Evolutionary conservation across 768 basidiomycete species (phyloP).

Genomic region (Lyophyllum atratum): DNA sequence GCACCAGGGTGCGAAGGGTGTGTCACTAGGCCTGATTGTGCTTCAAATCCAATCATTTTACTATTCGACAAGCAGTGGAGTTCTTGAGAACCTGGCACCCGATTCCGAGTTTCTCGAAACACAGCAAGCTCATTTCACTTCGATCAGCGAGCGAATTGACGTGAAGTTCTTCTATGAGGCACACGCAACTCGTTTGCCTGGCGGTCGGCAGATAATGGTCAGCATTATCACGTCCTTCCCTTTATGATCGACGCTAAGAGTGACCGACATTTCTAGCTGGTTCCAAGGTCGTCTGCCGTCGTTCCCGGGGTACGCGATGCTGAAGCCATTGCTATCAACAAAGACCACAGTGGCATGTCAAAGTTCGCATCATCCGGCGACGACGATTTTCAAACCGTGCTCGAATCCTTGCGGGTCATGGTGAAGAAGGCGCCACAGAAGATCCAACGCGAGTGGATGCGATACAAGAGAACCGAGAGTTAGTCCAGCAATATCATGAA

Average conservation of each 20-base stretch:
- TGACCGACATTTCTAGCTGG: not conserved
- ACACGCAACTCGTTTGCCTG: not conserved
- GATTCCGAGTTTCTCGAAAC: not conserved
- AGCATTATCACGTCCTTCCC: not conserved
- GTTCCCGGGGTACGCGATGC: not conserved
- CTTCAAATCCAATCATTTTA: not conserved
- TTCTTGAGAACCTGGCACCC: not conserved
- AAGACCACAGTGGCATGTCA: not conserved
- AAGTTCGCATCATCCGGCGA: not conserved
- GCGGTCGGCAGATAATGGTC: not conserved
- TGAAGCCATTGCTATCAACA: not conserved
- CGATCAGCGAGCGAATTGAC: not conserved
- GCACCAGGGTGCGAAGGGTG: not conserved
- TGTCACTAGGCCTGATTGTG: not conserved
- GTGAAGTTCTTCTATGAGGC: not conserved
- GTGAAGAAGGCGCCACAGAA: not conserved
- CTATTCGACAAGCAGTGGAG: not conserved
- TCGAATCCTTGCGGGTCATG: not conserved
- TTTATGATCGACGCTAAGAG: not conserved
- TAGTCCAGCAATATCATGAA: not conserved
- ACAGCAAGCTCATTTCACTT: not conserved
- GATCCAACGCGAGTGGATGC: not conserved
- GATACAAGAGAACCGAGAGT: not conserved
- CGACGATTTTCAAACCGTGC: not conserved
- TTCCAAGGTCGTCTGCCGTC: not conserved